phyloP scores from a whole-genome alignment of 1,139 yeast genomes.

The Pichia sp. region DNA sequence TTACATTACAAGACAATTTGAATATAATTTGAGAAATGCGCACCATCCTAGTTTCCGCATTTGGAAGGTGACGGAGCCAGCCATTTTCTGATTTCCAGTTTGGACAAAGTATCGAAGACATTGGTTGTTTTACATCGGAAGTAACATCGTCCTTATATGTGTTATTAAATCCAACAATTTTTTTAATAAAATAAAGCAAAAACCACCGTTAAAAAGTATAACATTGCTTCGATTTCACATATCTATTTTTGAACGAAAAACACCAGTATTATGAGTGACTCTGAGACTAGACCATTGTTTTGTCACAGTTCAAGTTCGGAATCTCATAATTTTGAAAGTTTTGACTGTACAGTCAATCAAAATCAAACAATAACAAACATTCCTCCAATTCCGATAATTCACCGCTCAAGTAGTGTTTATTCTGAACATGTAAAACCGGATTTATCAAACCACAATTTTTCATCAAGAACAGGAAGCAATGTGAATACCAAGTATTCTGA shows the following conservation, averaged over 20 bases:
- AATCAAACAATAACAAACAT: not conserved
- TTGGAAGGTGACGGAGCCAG: constrained; percentile 2
- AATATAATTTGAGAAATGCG: not conserved
- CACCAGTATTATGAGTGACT: not conserved
- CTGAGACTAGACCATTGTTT: not conserved
- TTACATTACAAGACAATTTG: not conserved
- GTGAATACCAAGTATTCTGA: not conserved
- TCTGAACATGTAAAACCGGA: too few relatives aligned
- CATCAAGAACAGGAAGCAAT: not conserved
- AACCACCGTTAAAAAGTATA: too few relatives aligned
- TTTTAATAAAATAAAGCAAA: too few relatives aligned
- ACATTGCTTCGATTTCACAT: too few relatives aligned
- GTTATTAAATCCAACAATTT: not conserved
- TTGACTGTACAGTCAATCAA: not conserved
- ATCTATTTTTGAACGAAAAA: too few relatives aligned
- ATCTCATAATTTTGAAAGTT: not conserved
- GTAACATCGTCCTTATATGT: not conserved
- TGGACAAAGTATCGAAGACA: not conserved
- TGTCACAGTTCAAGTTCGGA: not conserved
- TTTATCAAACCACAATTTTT: not conserved
- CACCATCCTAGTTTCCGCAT: not conserved
- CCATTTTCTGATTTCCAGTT: not conserved
- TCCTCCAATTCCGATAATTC: not conserved
- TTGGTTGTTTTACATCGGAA: not conserved
- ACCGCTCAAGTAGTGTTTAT: not conserved